Evolutionary conservation across 768 basidiomycete genomes (phyloP).

Genomic region (Amyloporia xantha): DNA sequence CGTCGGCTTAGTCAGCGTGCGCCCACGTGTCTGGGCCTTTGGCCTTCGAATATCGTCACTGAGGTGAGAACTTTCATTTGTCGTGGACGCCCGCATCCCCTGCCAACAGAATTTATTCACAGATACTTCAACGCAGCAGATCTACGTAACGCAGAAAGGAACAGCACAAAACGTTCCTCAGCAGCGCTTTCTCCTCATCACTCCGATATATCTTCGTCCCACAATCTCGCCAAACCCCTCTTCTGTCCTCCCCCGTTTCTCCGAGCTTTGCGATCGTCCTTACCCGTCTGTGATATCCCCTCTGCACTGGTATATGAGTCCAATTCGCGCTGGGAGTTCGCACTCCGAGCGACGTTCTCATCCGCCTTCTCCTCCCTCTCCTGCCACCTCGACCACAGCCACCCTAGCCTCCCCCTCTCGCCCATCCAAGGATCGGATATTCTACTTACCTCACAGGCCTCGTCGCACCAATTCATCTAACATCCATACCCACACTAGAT

Average conservation of each 20-base stretch:
- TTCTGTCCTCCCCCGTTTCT: slow-evolving; percentile 2
- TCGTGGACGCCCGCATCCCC: neutral
- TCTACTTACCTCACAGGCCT: slow-evolving; percentile 18
- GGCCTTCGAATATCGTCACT: slow-evolving; percentile 27
- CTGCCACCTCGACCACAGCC: slow-evolving; percentile 36
- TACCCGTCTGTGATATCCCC: neutral
- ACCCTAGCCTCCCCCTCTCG: slow-evolving; percentile 36
- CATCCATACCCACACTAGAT: slow-evolving; percentile 23
- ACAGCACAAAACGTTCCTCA: neutral
- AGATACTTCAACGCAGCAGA: neutral
- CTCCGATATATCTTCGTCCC: slow-evolving; percentile 8
- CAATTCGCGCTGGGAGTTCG: neutral
- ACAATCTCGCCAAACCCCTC: slow-evolving; percentile 6
- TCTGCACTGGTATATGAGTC: slow-evolving; percentile 16
- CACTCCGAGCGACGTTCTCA: slow-evolving; percentile 4
- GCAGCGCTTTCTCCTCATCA: neutral
- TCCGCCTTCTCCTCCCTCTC: slow-evolving; percentile 32
- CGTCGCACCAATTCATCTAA: slow-evolving; percentile 19
- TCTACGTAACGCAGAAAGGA: neutral
- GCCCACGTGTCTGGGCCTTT: slow-evolving; percentile 4
- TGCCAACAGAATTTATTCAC: neutral
- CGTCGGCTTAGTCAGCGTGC: slow-evolving; percentile 1
- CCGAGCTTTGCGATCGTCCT: neutral
- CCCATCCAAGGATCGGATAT: slow-evolving; percentile 23
- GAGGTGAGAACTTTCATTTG: slow-evolving; percentile 16